Conservation (phyloP, 1,139 yeast genomes). For the Candida sanyaensis region DNA sequence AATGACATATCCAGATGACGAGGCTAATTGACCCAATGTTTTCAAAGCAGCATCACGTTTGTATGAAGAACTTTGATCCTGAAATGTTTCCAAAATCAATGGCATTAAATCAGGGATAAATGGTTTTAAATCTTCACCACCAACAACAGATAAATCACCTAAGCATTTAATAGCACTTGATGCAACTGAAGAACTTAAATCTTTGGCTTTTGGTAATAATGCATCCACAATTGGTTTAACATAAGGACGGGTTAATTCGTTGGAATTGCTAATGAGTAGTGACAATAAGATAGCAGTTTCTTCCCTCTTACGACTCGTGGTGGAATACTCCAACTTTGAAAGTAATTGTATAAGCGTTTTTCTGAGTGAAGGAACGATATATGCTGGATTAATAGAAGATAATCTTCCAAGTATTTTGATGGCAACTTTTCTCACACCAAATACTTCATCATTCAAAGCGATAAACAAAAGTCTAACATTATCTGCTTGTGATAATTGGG, state of each 20-base stretch:
- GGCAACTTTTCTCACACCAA: constrained; percentile 80
- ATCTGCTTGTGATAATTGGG: constrained; percentile 92
- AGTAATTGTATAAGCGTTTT: constrained; percentile 82
- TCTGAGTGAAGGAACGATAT: constrained; percentile 88
- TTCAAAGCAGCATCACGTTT: constrained; percentile 89
- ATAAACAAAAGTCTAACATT: constrained; percentile 82
- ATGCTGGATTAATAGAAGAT: constrained; percentile 89
- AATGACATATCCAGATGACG: constrained; percentile 92
- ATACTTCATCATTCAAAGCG: constrained; percentile 89
- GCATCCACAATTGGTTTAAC: constrained; percentile 88
- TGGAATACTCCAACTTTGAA: constrained; percentile 82
- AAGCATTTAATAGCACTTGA: constrained; percentile 85
- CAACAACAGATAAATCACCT: constrained; percentile 87
- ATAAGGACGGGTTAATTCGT: constrained; percentile 82
- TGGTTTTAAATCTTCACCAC: constrained; percentile 79
- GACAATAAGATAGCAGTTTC: constrained; percentile 82
- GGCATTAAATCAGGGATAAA: constrained; percentile 84
- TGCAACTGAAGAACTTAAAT: constrained; percentile 75
- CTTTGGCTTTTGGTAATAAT: constrained; percentile 74
- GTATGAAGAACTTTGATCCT: constrained; percentile 84
- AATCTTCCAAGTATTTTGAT: constrained; percentile 80
- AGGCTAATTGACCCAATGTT: constrained; percentile 84
- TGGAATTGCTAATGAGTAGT: constrained; percentile 73
- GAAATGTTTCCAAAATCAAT: constrained; percentile 79
- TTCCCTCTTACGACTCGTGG: constrained; percentile 75